Percentiles rank a stretch among this genome's conserved stretches.
Conservation (phyloP, 139 green algal species). For the Helicosporidium sp. region DNA sequence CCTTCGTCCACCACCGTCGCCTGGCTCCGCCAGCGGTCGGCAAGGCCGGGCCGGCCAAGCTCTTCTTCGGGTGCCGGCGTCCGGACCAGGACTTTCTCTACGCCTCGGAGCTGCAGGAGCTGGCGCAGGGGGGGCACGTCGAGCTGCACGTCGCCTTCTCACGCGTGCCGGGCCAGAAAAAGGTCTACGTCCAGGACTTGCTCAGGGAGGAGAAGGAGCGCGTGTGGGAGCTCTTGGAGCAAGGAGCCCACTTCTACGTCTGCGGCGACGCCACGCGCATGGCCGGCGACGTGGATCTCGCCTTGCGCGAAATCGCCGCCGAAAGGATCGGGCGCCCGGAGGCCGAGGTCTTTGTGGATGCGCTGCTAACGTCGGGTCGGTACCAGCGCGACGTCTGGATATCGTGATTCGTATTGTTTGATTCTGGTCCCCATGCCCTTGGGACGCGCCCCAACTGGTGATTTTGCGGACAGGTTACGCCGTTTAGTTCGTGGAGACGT, state of each 20-base stretch:
- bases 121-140: slow-evolving; percentile 30
- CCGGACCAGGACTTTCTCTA: slow-evolving; percentile 73
- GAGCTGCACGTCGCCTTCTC: slow-evolving; percentile 66
- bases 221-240: slow-evolving; percentile 55
- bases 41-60: slow-evolving; percentile 16
- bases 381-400: slow-evolving; percentile 75
- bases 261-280: slow-evolving; percentile 68
- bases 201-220: slow-evolving; percentile 30
- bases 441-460: no score
- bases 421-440: no score
- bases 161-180: slow-evolving; percentile 41
- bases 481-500: no score
- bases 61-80: slow-evolving; percentile 75
- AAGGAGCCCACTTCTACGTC: slow-evolving; percentile 65
- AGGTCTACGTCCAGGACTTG: slow-evolving; percentile 89
- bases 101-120: slow-evolving; percentile 36
- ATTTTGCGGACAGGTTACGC: no score
- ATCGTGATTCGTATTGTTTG: no score
- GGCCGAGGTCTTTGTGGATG: slow-evolving; percentile 33
- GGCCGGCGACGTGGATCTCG: slow-evolving; percentile 37
- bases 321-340: background rate
- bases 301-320: slow-evolving; percentile 30
- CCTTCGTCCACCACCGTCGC: slow-evolving; percentile 30
- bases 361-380: slow-evolving; percentile 21
- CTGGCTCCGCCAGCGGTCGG: background rate